Evolutionary conservation across 345 rosid species (phyloP).

Genomic region (Ceriops decandra): DNA sequence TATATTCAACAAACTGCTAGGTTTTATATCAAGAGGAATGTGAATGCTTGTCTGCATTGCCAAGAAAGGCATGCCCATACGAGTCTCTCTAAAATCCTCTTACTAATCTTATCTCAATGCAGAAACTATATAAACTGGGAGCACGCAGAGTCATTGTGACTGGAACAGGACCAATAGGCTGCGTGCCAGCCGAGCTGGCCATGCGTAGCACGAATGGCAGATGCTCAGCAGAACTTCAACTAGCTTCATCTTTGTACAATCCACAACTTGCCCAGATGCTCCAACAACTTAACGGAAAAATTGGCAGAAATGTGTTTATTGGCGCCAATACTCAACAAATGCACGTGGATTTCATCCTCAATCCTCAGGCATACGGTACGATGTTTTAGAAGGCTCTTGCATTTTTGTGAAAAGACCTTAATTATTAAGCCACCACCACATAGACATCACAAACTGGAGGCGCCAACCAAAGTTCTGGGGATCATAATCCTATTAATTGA

Average conservation of each 20-base stretch:
- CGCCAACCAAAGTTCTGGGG: too few species aligned
- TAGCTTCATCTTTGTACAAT: slow-evolving; percentile 36
- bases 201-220: slow-evolving; percentile 29
- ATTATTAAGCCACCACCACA: too few species aligned
- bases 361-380: slow-evolving; percentile 46
- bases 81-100: not conserved
- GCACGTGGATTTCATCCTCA: slow-evolving; percentile 35
- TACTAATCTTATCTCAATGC: not conserved
- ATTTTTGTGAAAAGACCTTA: too few species aligned
- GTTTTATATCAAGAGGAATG: too few species aligned
- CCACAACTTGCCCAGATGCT: slow-evolving; percentile 42
- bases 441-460: too few species aligned
- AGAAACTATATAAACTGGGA: slow-evolving; percentile 39
- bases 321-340: slow-evolving; percentile 35
- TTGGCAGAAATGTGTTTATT: slow-evolving; percentile 32
- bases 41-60: too few species aligned
- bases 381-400: too few species aligned
- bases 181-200: slow-evolving; percentile 50
- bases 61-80: too few species aligned
- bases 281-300: slow-evolving; percentile 14
- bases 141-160: slow-evolving; percentile 44
- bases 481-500: too few species aligned
- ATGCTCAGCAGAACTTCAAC: slow-evolving; percentile 40
- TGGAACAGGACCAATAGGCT: slow-evolving; percentile 51
- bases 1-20: too few species aligned